Conservation (phyloP, 805 yeast species). For the Torulaspora microellipsoides region DNA sequence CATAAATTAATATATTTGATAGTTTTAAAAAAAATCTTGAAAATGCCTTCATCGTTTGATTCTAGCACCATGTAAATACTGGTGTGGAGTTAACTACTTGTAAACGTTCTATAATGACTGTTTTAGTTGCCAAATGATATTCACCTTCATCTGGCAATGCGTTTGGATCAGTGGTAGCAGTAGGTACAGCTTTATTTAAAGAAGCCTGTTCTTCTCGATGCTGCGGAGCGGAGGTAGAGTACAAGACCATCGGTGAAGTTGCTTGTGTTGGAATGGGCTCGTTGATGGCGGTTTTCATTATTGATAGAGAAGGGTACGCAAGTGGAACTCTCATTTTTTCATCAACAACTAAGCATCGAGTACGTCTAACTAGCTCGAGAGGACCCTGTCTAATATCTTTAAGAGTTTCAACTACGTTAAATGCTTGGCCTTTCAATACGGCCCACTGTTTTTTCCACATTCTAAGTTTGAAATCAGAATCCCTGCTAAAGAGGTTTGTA, state of each 20-base stretch:
- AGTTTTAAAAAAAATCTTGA: no score
- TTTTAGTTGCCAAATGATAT: slow-evolving; percentile 28
- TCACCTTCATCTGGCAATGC: background rate
- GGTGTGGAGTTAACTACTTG: slow-evolving; percentile 55
- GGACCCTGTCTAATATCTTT: slow-evolving; percentile 59
- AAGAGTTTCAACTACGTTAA: slow-evolving; percentile 64
- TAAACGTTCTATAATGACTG: slow-evolving; percentile 56
- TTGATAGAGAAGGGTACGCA: slow-evolving; percentile 34
- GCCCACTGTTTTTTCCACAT: slow-evolving; percentile 68
- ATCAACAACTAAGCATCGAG: slow-evolving; percentile 55
- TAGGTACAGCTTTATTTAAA: no score
- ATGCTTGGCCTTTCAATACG: slow-evolving; percentile 72
- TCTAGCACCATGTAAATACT: slow-evolving; percentile 61
- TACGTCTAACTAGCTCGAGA: slow-evolving; percentile 56
- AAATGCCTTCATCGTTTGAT: no score
- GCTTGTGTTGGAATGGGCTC: slow-evolving; percentile 33
- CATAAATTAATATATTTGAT: no score
- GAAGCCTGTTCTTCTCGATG: no score
- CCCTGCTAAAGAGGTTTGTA: slow-evolving; percentile 47
- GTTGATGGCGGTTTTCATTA: slow-evolving; percentile 42
- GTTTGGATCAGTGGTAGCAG: no score
- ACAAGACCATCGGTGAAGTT: slow-evolving; percentile 20
- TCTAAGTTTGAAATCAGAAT: slow-evolving; percentile 57
- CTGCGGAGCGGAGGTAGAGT: slow-evolving; percentile 9
- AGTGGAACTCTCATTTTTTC: slow-evolving; percentile 56